A percentile compares a stretch with the other conserved stretches of the same genome.
Conservation (phyloP, 306 rosid genomes). For the Cucurbita maxima region DNA sequence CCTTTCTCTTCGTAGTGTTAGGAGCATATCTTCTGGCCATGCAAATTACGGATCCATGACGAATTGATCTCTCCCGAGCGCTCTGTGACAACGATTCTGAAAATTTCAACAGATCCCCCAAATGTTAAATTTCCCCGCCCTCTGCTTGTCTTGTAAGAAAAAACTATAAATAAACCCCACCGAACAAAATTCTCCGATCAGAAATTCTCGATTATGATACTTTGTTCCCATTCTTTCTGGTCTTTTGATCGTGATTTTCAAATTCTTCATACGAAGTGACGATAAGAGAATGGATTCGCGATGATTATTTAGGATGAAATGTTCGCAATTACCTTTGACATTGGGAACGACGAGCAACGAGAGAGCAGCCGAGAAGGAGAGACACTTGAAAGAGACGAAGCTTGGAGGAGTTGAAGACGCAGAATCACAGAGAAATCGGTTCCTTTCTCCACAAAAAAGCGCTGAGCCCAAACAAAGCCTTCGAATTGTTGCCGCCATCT, state of each 20-base stretch:
- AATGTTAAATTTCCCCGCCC: neutral
- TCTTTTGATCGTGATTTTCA: too few relatives aligned
- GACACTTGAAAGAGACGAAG: neutral
- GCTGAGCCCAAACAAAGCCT: neutral
- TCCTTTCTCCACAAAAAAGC: conserved; percentile 1
- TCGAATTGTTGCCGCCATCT: conserved; percentile 3
- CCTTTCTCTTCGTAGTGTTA: conserved; percentile 5
- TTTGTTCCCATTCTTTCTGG: neutral
- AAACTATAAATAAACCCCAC: neutral
- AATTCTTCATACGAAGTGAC: too few relatives aligned
- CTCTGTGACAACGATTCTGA: neutral
- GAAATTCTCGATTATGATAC: neutral
- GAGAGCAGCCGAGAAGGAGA: neutral
- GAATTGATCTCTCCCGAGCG: neutral
- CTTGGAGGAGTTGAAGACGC: neutral
- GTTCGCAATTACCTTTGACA: neutral
- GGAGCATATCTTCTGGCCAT: conserved; percentile 8
- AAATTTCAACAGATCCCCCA: neutral
- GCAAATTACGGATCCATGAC: neutral
- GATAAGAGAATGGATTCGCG: neutral
- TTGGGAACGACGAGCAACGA: neutral
- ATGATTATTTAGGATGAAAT: neutral
- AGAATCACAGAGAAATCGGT: neutral
- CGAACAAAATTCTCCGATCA: neutral
- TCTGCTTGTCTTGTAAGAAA: neutral